Evolutionary conservation across 495 filamentous ascomycete genomes (phyloP), one percentile per base, ranked within the genome.

Genomic region (Hypomontagnella submonticulosa): DNA sequence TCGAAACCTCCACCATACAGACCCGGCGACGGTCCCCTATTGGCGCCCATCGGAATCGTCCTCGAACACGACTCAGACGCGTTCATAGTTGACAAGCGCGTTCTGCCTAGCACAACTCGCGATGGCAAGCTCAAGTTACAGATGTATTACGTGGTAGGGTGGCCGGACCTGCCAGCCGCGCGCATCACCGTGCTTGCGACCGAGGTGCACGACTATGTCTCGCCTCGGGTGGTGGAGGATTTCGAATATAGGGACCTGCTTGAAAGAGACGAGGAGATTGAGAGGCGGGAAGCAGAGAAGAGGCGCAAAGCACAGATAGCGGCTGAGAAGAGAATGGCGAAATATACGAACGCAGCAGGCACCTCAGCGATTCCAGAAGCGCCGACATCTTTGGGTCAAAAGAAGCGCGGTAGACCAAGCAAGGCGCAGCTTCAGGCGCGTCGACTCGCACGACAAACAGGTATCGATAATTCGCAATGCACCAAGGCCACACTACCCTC

Each of bases 51-150:
- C 20, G 54, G 69, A 18, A 58, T 83, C 13, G 20, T 55, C 0
- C 80, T 74, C 10, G 70, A 71, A 4, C 52, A 68, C 51, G 81
- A 82, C 47, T 76, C 79, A 12, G 75, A 75, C 33, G 81, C 77
- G 13, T 81, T 78, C 60, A 81, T 83, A 50, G 66, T 81, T 67
- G 75, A 80, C 66, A 76, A 80, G 42, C 69, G 74, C 56, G 67
- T 81, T 18, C 54, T 77, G n/a, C 79, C 78, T 9, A 52, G 63
- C 12, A 50, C 53, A 7, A 43, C 71, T 12, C 55, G 71, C 15
- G 67, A 72, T 11, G 73, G 73, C 15, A 75, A 77, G 3, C 53
- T 65, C 23, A 65, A 69, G 27, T 55, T 73, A 6, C 64, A 76
- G 2, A 67, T 77, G 19, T 71, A 75, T 61, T 83, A 83, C 23